These are phyloP conservation scores for Tylopilus rubrobrunneus DNA, from an alignment of 768 basidiomycete genomes.

Conservation along the genomic window DNA sequence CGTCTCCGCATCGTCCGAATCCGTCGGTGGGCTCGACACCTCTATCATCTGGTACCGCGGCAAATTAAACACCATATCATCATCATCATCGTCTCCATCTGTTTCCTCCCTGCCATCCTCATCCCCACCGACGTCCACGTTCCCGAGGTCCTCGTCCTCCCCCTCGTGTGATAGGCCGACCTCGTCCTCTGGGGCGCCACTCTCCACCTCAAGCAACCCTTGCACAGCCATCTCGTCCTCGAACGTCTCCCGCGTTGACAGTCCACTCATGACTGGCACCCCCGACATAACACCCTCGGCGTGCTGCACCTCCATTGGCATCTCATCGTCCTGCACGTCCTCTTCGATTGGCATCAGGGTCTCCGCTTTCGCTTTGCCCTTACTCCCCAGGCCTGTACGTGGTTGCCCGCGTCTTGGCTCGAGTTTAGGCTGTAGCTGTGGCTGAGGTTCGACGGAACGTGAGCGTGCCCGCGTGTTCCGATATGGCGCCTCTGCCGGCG, in stretches of 20 bases:
- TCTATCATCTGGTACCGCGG: conserved; percentile 12
- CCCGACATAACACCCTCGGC: not conserved
- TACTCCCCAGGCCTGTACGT: not conserved
- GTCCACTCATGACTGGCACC: not conserved
- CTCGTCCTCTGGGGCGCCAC: no score
- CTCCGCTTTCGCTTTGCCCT: conserved; percentile 4
- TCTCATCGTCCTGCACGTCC: not conserved
- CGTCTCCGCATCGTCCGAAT: conserved; percentile 30
- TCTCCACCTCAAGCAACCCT: conserved; percentile 13
- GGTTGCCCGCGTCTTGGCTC: not conserved
- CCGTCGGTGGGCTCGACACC: conserved; percentile 11
- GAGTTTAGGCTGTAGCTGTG: not conserved
- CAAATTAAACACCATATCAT: not conserved
- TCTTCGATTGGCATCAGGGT: conserved; percentile 8
- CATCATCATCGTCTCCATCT: not conserved
- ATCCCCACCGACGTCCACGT: no score
- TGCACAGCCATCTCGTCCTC: conserved; percentile 25
- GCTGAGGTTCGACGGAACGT: conserved; percentile 18
- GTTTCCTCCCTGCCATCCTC: not conserved
- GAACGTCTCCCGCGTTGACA: conserved; percentile 5
- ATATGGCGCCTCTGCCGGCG: conserved; percentile 6
- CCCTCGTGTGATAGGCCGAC: no score
- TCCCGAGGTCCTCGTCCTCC: no score
- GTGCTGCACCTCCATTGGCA: not conserved
- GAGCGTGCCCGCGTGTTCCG: conserved; percentile 22